Conservation (phyloP, 306 rosid genomes). For the Cyclanthera cordifolia region DNA sequence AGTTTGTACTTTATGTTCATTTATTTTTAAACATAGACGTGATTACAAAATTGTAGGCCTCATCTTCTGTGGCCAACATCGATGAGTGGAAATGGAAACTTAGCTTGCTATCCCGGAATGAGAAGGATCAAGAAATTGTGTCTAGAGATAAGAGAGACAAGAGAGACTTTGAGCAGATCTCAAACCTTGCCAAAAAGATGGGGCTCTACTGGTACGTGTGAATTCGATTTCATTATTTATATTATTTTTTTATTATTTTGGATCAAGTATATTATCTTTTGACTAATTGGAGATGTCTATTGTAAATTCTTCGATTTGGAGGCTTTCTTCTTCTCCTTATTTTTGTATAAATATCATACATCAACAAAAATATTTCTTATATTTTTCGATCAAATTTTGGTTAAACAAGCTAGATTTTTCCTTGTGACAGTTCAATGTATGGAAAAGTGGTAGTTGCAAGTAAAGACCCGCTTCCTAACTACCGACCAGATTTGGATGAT, state of each 20-base stretch:
- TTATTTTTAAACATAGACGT: neutral
- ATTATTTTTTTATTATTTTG: neutral
- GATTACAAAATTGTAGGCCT: slow-evolving; percentile 37
- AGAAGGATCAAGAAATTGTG: slow-evolving; percentile 83
- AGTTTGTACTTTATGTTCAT: neutral
- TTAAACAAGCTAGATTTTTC: slow-evolving; percentile 12
- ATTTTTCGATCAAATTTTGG: neutral
- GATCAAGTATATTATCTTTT: neutral
- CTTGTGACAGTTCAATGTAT: slow-evolving; percentile 46
- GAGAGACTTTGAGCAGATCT: slow-evolving; percentile 91
- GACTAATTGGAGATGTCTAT: no score
- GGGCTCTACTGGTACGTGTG: slow-evolving; percentile 58
- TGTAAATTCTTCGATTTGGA: no score
- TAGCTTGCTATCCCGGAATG: slow-evolving; percentile 67
- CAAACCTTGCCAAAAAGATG: slow-evolving; percentile 86
- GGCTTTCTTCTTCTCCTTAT: no score
- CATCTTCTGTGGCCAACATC: slow-evolving; percentile 84
- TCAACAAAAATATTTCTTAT: no score
- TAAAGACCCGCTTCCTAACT: slow-evolving; percentile 93
- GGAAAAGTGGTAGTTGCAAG: slow-evolving; percentile 95
- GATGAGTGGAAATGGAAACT: slow-evolving; percentile 99
- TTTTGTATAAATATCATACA: no score
- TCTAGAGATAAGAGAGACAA: slow-evolving; percentile 77
- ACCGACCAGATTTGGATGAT: slow-evolving; percentile 96
- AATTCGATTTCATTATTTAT: neutral